phyloP scores from a whole-genome alignment of 148 eudicot genomes.

The Amaranthus palmeri region DNA sequence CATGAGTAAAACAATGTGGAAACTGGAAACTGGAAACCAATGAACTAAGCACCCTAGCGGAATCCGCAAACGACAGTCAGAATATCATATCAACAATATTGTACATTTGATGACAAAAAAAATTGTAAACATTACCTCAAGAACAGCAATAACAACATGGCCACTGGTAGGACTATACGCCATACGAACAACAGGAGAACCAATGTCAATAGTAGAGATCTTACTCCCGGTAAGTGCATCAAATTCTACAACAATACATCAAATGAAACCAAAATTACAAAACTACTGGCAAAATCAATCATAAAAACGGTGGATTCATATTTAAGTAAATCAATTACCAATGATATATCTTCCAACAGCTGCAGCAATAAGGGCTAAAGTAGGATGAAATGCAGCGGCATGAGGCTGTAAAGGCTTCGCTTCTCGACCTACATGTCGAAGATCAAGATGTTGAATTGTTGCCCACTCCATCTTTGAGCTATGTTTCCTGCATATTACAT shows the following conservation, averaged over 20 bases:
- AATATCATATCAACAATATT: background rate
- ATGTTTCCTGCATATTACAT: constrained; percentile 4
- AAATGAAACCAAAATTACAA: background rate
- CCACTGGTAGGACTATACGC: constrained; percentile 80
- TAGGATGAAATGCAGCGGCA: constrained; percentile 91
- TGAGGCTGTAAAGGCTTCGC: constrained; percentile 87
- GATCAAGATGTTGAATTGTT: constrained; percentile 88
- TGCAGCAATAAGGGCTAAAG: constrained; percentile 65
- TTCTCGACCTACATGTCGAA: constrained; percentile 88
- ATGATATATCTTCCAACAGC: constrained; percentile 76
- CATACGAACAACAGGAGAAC: constrained; percentile 88
- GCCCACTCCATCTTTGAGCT: constrained; percentile 80
- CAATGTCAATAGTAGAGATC: constrained; percentile 83
- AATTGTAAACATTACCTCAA: constrained; percentile 54
- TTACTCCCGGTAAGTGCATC: constrained; percentile 90
- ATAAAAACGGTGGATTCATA: background rate
- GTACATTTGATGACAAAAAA: background rate
- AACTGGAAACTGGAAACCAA: background rate
- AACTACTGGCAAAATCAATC: background rate
- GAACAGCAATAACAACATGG: constrained; percentile 77
- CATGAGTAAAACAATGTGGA: too few relatives aligned
- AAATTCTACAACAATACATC: constrained; percentile 48
- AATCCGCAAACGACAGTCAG: background rate
- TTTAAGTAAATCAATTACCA: constrained; percentile 32
- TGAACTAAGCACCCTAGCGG: background rate